Evolutionary conservation across 805 yeast genomes (phyloP), one percentile per base, ranked within the genome.

Genomic region (Komagataella mondaviorum): DNA sequence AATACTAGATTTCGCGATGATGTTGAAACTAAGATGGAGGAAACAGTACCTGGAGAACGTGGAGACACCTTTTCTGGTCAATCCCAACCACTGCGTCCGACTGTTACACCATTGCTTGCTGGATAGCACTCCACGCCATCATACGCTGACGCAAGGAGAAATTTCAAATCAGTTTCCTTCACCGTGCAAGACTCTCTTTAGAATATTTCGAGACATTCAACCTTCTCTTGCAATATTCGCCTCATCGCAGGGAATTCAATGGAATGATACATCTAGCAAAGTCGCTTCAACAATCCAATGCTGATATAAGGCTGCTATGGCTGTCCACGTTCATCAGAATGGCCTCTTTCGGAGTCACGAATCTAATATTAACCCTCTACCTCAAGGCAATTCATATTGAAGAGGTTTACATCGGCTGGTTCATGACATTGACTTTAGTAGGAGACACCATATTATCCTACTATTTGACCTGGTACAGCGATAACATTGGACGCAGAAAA

Each of bases 381-480:
- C 70, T 88, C 46, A 76, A 73, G 48, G 71, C 73, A 4, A 62
- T 85, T 6, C 74, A 72, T 3, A 71, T 84, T 47, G 59, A 76
- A 0, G 87, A 84, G 54, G 60, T 76, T 1, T 61, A 69, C 39
- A 83, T 87, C 50, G 96, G 96, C 4, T 54, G 79, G 46, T 88
- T 88, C 62, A 88, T 88, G 95, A 77, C 95, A 1, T 66, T 82
- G 51, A 88, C 96, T 0, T 68, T 88, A 58, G 63, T 83, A 2
- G 96, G 96, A 1, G 96, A 88, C 61, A 86, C 88, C 0, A 49
- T 75, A 1, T 71, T 88, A 17, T 85, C 95, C 5, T 83, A 82
- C 59, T 51, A 74, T 30, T 68, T 88, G 48, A 85, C 95, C 0
- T 85, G 89, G 85, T 73, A 83, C 60, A 88, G 95, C 1, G 90